A percentile compares a stretch with the other conserved stretches of the same genome.
Conservation (phyloP, 1,284 basidiomycete genomes). For the Microbotryum intermedium region DNA sequence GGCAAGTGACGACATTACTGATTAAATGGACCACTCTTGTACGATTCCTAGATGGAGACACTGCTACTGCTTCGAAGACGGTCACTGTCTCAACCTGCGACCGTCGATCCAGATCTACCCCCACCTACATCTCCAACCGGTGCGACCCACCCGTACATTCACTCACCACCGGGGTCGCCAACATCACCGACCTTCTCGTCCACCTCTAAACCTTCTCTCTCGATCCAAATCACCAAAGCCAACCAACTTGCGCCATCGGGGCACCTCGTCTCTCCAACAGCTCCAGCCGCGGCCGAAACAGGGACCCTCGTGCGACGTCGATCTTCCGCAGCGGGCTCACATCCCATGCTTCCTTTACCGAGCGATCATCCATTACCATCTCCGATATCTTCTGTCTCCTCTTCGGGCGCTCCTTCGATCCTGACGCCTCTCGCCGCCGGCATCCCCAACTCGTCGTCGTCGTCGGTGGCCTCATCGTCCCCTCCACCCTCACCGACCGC, state of each 20-base stretch:
- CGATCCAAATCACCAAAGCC: constrained; percentile 9
- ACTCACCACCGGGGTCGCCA: not conserved
- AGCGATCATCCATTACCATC: constrained; percentile 22
- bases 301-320: constrained; percentile 22
- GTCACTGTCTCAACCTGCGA: constrained; percentile 26
- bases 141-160: not conserved
- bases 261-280: constrained; percentile 23
- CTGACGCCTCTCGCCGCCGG: not conserved
- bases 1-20: too few species aligned
- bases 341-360: constrained; percentile 1
- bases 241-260: not conserved
- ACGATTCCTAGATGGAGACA: constrained; percentile 24
- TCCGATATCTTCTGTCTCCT: not conserved
- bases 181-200: not conserved
- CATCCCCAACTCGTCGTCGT: not conserved
- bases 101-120: constrained; percentile 29
- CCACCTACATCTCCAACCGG: constrained; percentile 5
- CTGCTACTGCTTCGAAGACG: constrained; percentile 28
- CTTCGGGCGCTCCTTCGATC: not conserved
- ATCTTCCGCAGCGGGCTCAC: constrained; percentile 1
- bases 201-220: constrained; percentile 10
- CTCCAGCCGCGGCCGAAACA: constrained; percentile 25
- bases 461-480: not conserved
- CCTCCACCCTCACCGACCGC: not conserved
- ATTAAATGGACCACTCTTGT: too few species aligned